Evolutionary conservation across 345 rosid genomes (phyloP), one percentile per base, ranked within the genome.

Genomic region (Citrus glauca): DNA sequence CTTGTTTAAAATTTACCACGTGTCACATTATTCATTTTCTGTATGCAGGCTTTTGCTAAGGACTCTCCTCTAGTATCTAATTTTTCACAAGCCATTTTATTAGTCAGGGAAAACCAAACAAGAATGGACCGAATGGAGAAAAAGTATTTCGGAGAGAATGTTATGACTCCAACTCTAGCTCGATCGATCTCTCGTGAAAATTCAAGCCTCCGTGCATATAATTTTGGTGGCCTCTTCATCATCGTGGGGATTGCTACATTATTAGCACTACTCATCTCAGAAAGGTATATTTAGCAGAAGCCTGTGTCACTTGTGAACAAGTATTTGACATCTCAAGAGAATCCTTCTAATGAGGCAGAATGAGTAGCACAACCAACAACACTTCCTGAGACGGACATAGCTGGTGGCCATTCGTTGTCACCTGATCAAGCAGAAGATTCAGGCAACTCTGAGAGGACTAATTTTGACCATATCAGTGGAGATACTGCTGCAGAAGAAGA

Each of bases 191-290:
- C 27, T 1, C 33, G 72, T 35, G 40, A 72, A 28, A 50, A 4
- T 37, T 53, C 62, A 10, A 77, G 77, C 1, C 82, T 81, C 37
- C 65, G 40, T 20, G 61, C 69, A 10, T 74, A 72, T 10, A 81
- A 77, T 66, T 78, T 84, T 9, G 74, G 78, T 24, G 86, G 86
- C 7, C 84, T 84, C 35, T 84, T 84, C 80, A 28, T 84, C 77
- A 30, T 84, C 37, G 59, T 69, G 1, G 74, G 75, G 6, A 16
- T 66, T 4, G 72, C 66, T 48, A 7, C 83, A 30, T 2, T 84
- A 20, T 75, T 61, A 6, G 78, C 86, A 2, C n/a, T 79, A 30
- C 4, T 73, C n/a, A 25, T 38, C 17, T 77, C 77, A 1, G 59
- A 67, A 25, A 56, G 25, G 24, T 55, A 76, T 32, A 24, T 76